phyloP scores from a whole-genome alignment of 169 alveolate genomes.

The Nephromyces sp. region DNA sequence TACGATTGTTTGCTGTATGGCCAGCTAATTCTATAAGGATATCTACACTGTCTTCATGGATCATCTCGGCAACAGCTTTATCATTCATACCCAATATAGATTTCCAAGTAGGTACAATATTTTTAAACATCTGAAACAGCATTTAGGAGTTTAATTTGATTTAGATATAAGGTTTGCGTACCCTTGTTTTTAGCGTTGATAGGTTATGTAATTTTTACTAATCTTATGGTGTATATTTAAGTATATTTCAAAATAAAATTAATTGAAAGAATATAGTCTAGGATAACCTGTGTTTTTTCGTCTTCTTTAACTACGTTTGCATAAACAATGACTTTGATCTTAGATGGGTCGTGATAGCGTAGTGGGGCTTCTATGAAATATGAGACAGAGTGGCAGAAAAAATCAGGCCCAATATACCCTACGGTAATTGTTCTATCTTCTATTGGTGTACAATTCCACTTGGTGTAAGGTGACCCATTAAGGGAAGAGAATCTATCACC shows the following conservation, averaged over 20 bases:
- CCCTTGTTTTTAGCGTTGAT: no score
- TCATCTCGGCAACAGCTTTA: slow-evolving; percentile 36
- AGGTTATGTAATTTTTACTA: no score
- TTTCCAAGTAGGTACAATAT: slow-evolving; percentile 37
- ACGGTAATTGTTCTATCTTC: slow-evolving; percentile 10
- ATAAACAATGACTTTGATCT: slow-evolving; percentile 32
- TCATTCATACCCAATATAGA: slow-evolving; percentile 39
- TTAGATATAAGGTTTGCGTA: no score
- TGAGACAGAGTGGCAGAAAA: slow-evolving; percentile 36
- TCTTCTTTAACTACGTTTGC: slow-evolving; percentile 31
- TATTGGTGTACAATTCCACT: slow-evolving; percentile 8
- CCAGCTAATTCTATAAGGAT: slow-evolving; percentile 66
- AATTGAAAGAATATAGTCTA: no score
- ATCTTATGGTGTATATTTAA: no score
- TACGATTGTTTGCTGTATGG: slow-evolving; percentile 61
- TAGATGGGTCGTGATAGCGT: slow-evolving; percentile 23
- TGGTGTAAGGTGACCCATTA: neutral
- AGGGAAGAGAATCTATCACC: neutral
- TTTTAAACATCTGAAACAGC: slow-evolving; percentile 19
- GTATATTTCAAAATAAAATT: no score
- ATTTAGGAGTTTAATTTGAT: no score
- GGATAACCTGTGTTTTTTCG: slow-evolving; percentile 30
- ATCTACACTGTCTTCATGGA: slow-evolving; percentile 52
- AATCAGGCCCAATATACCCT: slow-evolving; percentile 41
- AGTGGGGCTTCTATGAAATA: slow-evolving; percentile 37